phyloP scores from a whole-genome alignment of 768 basidiomycete species.

The Boletus rubropictus region DNA sequence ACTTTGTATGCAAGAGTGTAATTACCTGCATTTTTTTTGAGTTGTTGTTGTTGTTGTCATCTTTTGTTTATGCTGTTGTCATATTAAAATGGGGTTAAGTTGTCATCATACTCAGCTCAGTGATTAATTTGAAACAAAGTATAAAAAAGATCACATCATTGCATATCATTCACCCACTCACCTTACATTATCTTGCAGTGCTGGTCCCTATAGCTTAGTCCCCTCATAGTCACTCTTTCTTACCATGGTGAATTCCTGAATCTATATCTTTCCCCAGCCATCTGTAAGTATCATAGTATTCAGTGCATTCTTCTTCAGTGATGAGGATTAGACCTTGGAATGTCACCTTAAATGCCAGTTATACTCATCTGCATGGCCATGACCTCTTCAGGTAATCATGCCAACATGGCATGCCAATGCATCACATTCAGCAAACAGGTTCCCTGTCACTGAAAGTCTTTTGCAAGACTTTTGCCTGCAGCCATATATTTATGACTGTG shows the following conservation, averaged over 20 bases:
- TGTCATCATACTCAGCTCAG: not conserved
- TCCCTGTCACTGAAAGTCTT: slow-evolving; percentile 4
- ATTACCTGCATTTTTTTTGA: too few species aligned
- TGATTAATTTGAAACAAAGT: too few species aligned
- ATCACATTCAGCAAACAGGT: not conserved
- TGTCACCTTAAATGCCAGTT: slow-evolving; percentile 2
- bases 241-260: not conserved
- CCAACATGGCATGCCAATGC: not conserved
- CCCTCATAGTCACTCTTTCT: not conserved
- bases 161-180: not conserved
- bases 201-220: not conserved
- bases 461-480: slow-evolving; percentile 3
- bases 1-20: too few species aligned
- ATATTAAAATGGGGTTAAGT: too few species aligned
- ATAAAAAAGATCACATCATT: not conserved
- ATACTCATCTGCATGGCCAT: not conserved
- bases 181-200: not conserved
- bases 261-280: not conserved
- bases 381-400: slow-evolving; percentile 1
- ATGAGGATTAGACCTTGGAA: not conserved
- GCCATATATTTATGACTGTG: slow-evolving; percentile 10
- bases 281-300: not conserved
- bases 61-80: too few species aligned
- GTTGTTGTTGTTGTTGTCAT: too few species aligned
- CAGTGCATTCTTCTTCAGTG: not conserved